A percentile compares a stretch with the other conserved stretches of the same genome.
phyloP scores from a whole-genome alignment of 805 yeast genomes.

The Monosporozyma unispora region DNA sequence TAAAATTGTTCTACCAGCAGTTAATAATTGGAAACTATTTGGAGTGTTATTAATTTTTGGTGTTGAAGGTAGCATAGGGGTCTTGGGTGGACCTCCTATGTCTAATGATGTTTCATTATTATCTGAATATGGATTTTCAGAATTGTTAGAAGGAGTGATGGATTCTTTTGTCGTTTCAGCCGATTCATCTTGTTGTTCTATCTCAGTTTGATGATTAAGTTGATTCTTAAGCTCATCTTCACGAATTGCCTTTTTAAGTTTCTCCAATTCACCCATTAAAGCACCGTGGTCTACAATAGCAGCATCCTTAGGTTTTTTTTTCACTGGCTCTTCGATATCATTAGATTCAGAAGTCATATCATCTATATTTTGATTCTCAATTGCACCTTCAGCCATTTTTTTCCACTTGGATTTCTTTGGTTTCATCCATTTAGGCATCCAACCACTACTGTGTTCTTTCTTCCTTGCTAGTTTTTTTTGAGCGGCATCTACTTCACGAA shows the following conservation, averaged over 20 bases:
- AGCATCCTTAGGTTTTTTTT: slow-evolving; percentile 16
- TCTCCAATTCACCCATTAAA: slow-evolving; percentile 19
- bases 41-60: slow-evolving; percentile 7
- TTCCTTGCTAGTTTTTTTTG: slow-evolving; percentile 45
- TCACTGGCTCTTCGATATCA: slow-evolving; percentile 1
- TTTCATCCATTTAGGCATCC: slow-evolving; percentile 40
- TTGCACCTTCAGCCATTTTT: slow-evolving; percentile 46
- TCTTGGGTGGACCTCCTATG: not conserved
- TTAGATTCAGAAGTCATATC: slow-evolving; percentile 6
- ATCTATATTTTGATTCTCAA: slow-evolving; percentile 16
- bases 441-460: slow-evolving; percentile 32
- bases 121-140: not conserved
- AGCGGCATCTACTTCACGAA: slow-evolving; percentile 82
- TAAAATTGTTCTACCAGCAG: slow-evolving; percentile 24
- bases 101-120: not conserved
- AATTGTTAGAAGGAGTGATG: not conserved
- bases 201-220: no score
- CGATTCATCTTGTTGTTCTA: not conserved
- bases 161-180: not conserved
- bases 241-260: slow-evolving; percentile 20
- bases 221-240: slow-evolving; percentile 11
- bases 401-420: slow-evolving; percentile 53
- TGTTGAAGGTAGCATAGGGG: not conserved
- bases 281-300: slow-evolving; percentile 26
- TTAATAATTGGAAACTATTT: slow-evolving; percentile 21